phyloP scores from a whole-genome alignment of 2,329 filamentous ascomycete genomes.

The Metarhizium rileyi region DNA sequence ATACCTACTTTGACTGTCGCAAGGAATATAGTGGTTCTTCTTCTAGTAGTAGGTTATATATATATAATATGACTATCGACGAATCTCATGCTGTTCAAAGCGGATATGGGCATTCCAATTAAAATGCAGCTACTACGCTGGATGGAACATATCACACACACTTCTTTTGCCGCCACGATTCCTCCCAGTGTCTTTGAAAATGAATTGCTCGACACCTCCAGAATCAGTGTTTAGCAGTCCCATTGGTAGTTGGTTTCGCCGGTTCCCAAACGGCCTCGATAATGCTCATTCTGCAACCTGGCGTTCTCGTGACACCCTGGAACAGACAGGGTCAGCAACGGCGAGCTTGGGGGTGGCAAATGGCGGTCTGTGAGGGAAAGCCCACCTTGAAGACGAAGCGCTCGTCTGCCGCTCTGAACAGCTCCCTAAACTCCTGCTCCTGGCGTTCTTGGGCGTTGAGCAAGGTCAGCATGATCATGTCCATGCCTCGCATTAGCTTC shows the following conservation, averaged over 20 bases:
- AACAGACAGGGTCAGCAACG: background rate
- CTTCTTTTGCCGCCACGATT: background rate
- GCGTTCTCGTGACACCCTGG: slow-evolving; percentile 29
- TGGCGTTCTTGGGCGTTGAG: slow-evolving; percentile 42
- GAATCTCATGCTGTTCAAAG: too few species aligned
- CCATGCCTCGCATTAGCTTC: slow-evolving; percentile 38
- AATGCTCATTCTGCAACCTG: slow-evolving; percentile 37
- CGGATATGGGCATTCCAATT: background rate
- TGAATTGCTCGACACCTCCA: background rate
- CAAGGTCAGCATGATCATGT: slow-evolving; percentile 41
- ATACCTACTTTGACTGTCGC: too few species aligned
- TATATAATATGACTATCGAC: too few species aligned
- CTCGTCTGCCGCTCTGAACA: slow-evolving; percentile 33
- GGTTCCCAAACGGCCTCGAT: slow-evolving; percentile 38
- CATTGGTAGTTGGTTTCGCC: background rate
- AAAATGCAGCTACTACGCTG: background rate
- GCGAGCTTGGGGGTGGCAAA: background rate
- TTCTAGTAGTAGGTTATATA: too few species aligned
- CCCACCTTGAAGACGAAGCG: slow-evolving; percentile 34
- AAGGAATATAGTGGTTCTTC: too few species aligned
- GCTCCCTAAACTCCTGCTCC: slow-evolving; percentile 32
- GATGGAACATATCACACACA: background rate
- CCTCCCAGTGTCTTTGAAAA: background rate
- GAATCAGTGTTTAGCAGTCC: background rate
- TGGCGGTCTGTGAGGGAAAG: background rate